A percentile compares a stretch with the other conserved stretches of the same genome.
Conservation (phyloP, 1,284 basidiomycete species). For the Sporisorium exsertum region DNA sequence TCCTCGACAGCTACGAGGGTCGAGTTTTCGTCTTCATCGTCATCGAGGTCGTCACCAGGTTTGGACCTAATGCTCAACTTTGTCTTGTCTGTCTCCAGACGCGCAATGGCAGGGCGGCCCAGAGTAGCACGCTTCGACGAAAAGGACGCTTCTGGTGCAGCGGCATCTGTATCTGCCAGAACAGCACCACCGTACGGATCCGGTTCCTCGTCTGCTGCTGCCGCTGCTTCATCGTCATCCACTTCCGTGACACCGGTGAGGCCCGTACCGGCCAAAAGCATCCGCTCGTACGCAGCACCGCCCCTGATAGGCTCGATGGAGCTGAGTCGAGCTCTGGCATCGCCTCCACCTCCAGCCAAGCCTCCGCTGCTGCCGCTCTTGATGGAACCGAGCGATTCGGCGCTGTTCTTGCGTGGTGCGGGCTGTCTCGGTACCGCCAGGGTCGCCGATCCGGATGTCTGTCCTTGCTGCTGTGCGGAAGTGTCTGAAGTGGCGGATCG, state of each 20-base stretch:
- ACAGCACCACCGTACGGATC: slow-evolving; percentile 57
- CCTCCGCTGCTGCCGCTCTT: slow-evolving; percentile 29
- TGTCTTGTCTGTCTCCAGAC: slow-evolving; percentile 28
- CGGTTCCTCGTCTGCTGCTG: slow-evolving; percentile 40
- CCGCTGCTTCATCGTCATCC: slow-evolving; percentile 49
- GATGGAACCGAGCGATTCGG: slow-evolving; percentile 25
- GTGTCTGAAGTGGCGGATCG: slow-evolving; percentile 15
- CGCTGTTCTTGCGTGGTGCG: slow-evolving; percentile 30
- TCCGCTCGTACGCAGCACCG: slow-evolving; percentile 62
- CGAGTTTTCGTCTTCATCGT: slow-evolving; percentile 61
- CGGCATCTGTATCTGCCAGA: slow-evolving; percentile 27
- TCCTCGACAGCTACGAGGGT: slow-evolving; percentile 78
- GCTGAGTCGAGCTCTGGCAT: slow-evolving; percentile 60
- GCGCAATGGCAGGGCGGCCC: slow-evolving; percentile 35
- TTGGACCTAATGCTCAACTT: slow-evolving; percentile 6
- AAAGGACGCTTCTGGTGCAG: slow-evolving; percentile 15
- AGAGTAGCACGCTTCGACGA: slow-evolving; percentile 41
- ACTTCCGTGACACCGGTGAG: slow-evolving; percentile 53
- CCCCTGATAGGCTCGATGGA: slow-evolving; percentile 61
- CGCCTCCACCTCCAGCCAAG: slow-evolving; percentile 33
- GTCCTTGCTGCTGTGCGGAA: background rate
- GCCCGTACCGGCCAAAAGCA: slow-evolving; percentile 61
- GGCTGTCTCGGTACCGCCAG: slow-evolving; percentile 24
- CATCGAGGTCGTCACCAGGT: slow-evolving; percentile 8
- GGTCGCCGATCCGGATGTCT: slow-evolving; percentile 4